phyloP scores from a whole-genome alignment of 83 land plant species.

The Thuja plicata region DNA sequence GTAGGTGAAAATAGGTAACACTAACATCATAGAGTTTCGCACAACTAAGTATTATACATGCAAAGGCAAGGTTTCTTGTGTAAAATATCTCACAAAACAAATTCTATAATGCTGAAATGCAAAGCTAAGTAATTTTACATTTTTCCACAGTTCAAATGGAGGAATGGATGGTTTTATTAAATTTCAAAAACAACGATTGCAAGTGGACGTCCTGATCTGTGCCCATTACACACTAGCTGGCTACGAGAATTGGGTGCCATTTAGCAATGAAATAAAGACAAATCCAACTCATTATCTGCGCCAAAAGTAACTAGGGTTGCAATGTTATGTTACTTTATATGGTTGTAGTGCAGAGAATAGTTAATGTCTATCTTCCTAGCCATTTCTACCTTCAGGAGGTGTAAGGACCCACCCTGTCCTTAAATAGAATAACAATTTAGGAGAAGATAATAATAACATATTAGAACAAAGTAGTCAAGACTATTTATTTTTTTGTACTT shows the following conservation, averaged over 20 bases:
- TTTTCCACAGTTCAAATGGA: conserved; percentile 85
- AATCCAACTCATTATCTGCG: too few species aligned
- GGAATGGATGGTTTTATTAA: conserved; percentile 95
- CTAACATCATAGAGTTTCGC: not conserved
- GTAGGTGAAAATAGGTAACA: too few species aligned
- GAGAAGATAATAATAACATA: too few species aligned
- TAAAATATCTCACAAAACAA: not conserved
- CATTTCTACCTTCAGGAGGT: too few species aligned
- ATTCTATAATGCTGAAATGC: not conserved
- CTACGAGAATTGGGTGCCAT: conserved; percentile 76
- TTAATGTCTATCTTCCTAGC: too few species aligned
- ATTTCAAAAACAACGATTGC: conserved; percentile 68
- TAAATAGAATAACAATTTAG: too few species aligned
- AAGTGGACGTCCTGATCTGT: conserved; percentile 77
- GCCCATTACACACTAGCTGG: conserved; percentile 96
- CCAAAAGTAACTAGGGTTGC: too few species aligned
- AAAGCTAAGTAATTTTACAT: not conserved
- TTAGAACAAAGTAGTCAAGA: too few species aligned
- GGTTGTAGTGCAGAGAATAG: too few species aligned
- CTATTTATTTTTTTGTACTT: too few species aligned
- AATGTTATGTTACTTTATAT: too few species aligned
- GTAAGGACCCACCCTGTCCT: too few species aligned
- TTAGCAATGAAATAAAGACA: conserved; percentile 1
- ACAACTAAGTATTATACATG: not conserved
- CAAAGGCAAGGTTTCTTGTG: not conserved